These are phyloP conservation scores for Alnus glutinosa DNA, from an alignment of 306 rosid species.

Conservation along the genomic window DNA sequence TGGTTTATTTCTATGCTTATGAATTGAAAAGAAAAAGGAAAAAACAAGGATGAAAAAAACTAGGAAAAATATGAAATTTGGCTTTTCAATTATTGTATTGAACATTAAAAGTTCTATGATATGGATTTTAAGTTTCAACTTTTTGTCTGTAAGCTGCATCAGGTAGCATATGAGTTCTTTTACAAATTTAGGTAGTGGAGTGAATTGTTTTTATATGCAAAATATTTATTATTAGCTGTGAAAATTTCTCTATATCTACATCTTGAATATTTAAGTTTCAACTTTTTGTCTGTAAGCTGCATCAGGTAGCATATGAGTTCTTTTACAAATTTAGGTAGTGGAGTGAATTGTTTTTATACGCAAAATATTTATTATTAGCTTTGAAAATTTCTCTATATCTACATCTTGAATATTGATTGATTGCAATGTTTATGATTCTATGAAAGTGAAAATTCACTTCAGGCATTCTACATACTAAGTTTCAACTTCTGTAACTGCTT, in stretches of 20 bases:
- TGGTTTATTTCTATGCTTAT: neutral
- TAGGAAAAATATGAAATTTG: neutral
- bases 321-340: neutral
- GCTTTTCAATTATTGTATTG: neutral
- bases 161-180: neutral
- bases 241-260: too few relatives aligned
- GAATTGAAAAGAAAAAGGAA: neutral
- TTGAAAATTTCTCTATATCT: neutral
- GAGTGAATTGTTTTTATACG: neutral
- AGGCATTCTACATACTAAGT: neutral
- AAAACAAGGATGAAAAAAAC: neutral
- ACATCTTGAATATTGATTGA: neutral
- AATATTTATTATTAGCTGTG: neutral
- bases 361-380: neutral
- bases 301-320: neutral
- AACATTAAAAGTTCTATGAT: neutral
- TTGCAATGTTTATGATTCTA: neutral
- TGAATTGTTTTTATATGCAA: neutral
- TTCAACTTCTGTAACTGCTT: neutral
- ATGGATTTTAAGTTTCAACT: neutral
- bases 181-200: neutral
- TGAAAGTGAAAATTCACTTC: neutral
- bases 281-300: neutral
- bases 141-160: neutral
- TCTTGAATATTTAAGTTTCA: too few relatives aligned